Conservation (phyloP, 2,329 filamentous ascomycete species). For the Alternaria dauci region DNA sequence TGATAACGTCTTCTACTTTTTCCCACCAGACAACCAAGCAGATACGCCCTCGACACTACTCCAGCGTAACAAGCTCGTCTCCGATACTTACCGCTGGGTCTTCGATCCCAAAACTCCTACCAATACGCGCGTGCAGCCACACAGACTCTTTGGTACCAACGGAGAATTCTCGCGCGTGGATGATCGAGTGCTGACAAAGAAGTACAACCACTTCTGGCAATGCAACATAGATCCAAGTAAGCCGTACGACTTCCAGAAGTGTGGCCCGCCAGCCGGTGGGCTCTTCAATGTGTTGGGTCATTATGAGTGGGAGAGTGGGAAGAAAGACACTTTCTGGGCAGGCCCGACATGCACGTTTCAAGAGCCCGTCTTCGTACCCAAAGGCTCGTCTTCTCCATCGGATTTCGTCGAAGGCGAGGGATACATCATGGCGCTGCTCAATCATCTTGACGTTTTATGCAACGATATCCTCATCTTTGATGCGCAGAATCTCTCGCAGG, state of each 20-base stretch:
- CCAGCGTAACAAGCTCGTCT: constrained; percentile 53
- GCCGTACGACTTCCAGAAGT: constrained; percentile 45
- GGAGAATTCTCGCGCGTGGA: constrained; percentile 58
- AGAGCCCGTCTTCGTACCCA: constrained; percentile 63
- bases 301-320: constrained; percentile 43
- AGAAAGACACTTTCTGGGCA: constrained; percentile 47
- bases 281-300: constrained; percentile 48
- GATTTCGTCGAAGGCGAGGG: constrained; percentile 58
- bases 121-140: constrained; percentile 40
- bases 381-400: constrained; percentile 40
- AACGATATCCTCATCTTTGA: constrained; percentile 56
- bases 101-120: constrained; percentile 48
- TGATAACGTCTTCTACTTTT: constrained; percentile 56
- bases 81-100: constrained; percentile 52
- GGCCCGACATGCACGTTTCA: constrained; percentile 58
- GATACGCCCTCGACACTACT: constrained; percentile 44
- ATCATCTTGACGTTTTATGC: constrained; percentile 52
- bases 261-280: constrained; percentile 41
- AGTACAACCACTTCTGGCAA: constrained; percentile 53
- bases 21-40: constrained; percentile 49
- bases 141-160: constrained; percentile 49
- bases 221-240: constrained; percentile 49
- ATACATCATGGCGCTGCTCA: constrained; percentile 57
- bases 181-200: constrained; percentile 53
- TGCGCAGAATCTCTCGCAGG: constrained; percentile 49